Conservation (phyloP, 257 asterid species). For the Sherardia arvensis region DNA sequence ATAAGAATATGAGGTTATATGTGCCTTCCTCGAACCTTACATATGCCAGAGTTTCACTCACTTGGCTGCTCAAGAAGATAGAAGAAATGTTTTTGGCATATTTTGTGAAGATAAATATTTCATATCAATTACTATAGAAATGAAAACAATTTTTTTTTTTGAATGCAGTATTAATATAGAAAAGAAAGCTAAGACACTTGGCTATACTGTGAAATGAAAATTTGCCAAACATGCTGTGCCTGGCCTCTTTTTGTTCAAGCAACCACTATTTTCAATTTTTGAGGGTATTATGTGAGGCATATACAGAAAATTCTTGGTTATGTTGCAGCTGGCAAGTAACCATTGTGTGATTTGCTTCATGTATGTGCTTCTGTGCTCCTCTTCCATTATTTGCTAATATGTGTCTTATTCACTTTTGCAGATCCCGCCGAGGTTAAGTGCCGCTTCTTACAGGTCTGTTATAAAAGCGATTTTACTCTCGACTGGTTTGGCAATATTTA, state of each 20-base stretch:
- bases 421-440: slow-evolving; percentile 93
- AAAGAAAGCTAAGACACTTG: background rate
- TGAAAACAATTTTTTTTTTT: background rate
- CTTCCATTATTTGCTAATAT: background rate
- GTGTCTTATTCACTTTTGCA: slow-evolving; percentile 26
- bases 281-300: background rate
- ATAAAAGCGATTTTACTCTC: slow-evolving; percentile 4
- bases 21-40: background rate
- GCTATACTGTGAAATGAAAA: background rate
- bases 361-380: background rate
- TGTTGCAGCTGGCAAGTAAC: background rate
- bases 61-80: background rate
- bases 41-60: background rate
- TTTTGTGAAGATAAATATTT: background rate
- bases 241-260: background rate
- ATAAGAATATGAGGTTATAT: background rate
- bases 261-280: background rate
- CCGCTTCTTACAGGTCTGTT: slow-evolving; percentile 89
- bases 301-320: background rate
- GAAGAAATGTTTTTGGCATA: background rate
- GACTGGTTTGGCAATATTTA: background rate
- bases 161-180: background rate
- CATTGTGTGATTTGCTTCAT: background rate
- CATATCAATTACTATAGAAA: background rate
- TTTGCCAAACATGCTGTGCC: background rate